Evolutionary conservation across 768 basidiomycete genomes (phyloP).

Genomic region (Termitomyces sp.): DNA sequence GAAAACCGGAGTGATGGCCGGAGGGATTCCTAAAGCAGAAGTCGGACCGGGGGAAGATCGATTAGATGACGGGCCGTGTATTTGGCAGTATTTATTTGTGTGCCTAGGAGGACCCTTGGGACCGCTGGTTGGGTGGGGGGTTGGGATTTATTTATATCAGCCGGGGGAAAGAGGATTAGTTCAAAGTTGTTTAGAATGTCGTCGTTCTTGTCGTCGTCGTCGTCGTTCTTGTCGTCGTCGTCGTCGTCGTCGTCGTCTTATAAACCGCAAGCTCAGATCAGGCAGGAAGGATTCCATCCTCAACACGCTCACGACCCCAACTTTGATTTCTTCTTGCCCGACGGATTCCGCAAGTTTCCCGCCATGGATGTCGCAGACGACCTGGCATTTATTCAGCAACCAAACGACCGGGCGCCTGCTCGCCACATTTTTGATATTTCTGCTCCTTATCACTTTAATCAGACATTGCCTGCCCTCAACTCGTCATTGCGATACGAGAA

Average conservation of each 20-base stretch:
- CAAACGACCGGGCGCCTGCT: slow-evolving; percentile 16
- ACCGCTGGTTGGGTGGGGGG: neutral
- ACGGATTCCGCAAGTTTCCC: slow-evolving; percentile 49
- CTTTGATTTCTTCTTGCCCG: slow-evolving; percentile 43
- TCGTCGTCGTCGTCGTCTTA: slow-evolving; percentile 27
- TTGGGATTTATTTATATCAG: slow-evolving; percentile 9
- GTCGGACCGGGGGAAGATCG: neutral
- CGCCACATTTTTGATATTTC: slow-evolving; percentile 66
- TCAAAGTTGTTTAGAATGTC: slow-evolving; percentile 8
- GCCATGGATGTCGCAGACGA: slow-evolving; percentile 63
- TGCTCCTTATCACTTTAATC: slow-evolving; percentile 42
- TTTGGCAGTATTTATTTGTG: neutral
- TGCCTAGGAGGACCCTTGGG: slow-evolving; percentile 16
- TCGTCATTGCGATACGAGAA: slow-evolving; percentile 47
- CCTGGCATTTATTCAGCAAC: slow-evolving; percentile 36
- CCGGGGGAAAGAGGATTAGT: too few species aligned
- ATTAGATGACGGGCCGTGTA: neutral
- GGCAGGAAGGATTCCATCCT: slow-evolving; percentile 73
- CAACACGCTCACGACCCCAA: slow-evolving; percentile 16
- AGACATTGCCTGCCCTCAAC: slow-evolving; percentile 45
- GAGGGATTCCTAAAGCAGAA: too few species aligned
- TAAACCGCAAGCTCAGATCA: slow-evolving; percentile 47
- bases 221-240: slow-evolving; percentile 21
- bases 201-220: slow-evolving; percentile 29
- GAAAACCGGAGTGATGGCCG: too few species aligned